A percentile compares a stretch with the other conserved stretches of the same genome.
Evolutionary conservation across 805 yeast species (phyloP).

Genomic region (Blastobotrys attinorum): DNA sequence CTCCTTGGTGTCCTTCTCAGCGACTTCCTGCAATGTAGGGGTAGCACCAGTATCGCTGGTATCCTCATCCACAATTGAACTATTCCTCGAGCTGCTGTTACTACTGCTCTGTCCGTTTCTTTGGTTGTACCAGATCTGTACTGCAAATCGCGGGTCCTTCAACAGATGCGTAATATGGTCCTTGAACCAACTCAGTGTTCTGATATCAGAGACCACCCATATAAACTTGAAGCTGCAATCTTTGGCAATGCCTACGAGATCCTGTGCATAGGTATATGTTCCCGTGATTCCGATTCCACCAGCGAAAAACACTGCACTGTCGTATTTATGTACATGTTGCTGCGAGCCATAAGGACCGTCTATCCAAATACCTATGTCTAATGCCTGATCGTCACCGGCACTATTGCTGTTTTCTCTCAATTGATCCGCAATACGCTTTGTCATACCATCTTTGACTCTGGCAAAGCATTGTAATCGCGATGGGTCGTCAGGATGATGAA

Average conservation of each 20-base stretch:
- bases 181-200: constrained; percentile 25
- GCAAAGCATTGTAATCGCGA: constrained; percentile 12
- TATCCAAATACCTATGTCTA: constrained; percentile 23
- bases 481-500: constrained; percentile 10
- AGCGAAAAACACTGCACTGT: constrained; percentile 52
- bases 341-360: constrained; percentile 72
- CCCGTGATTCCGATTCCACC: constrained; percentile 77
- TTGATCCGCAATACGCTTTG: constrained; percentile 9
- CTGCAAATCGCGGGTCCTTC: constrained; percentile 3
- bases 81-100: no score
- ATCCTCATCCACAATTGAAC: not conserved
- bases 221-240: constrained; percentile 20
- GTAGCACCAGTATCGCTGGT: no score
- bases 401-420: constrained; percentile 11
- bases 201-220: constrained; percentile 26
- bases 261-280: constrained; percentile 35
- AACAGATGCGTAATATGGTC: constrained; percentile 18
- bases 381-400: no score
- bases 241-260: constrained; percentile 6
- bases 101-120: not conserved
- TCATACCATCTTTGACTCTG: constrained; percentile 15
- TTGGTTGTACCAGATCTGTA: not conserved
- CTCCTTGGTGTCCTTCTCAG: not conserved
- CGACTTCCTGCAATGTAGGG: not conserved
- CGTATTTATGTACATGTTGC: constrained; percentile 43